Evolutionary conservation across 805 yeast species (phyloP).

Genomic region (Saturnispora sanitii): DNA sequence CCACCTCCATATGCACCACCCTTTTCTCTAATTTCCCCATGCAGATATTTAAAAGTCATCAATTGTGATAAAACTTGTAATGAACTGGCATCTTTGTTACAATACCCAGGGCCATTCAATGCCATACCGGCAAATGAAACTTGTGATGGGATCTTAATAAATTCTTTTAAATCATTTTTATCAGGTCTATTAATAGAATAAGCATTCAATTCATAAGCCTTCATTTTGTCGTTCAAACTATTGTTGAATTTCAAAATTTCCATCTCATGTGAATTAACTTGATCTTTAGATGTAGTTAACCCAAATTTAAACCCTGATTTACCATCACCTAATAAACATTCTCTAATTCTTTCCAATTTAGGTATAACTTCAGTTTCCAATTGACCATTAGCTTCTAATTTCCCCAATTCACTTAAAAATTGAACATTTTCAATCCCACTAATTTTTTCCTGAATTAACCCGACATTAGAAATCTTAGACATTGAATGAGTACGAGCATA

Average conservation of each 20-base stretch:
- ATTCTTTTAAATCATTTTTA: constrained; percentile 8
- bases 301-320: constrained; percentile 37
- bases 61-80: constrained; percentile 75
- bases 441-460: constrained; percentile 51
- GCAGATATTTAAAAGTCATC: constrained; percentile 73
- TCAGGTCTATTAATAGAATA: constrained; percentile 8
- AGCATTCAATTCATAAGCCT: constrained; percentile 14
- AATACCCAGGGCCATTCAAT: constrained; percentile 54
- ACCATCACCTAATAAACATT: constrained; percentile 31
- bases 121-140: constrained; percentile 75
- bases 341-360: constrained; percentile 43
- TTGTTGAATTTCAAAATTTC: constrained; percentile 27
- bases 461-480: constrained; percentile 51
- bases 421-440: constrained; percentile 72
- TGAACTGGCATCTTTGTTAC: constrained; percentile 69
- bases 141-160: constrained; percentile 73
- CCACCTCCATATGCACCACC: constrained; percentile 99
- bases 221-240: constrained; percentile 8
- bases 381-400: constrained; percentile 39
- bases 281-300: constrained; percentile 47
- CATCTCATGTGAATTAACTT: constrained; percentile 29
- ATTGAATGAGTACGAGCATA: constrained; percentile 65
- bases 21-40: constrained; percentile 83
- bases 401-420: constrained; percentile 52
- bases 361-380: constrained; percentile 55